phyloP scores from a whole-genome alignment of 495 filamentous ascomycete genomes.

The Penicillium coprophilum region DNA sequence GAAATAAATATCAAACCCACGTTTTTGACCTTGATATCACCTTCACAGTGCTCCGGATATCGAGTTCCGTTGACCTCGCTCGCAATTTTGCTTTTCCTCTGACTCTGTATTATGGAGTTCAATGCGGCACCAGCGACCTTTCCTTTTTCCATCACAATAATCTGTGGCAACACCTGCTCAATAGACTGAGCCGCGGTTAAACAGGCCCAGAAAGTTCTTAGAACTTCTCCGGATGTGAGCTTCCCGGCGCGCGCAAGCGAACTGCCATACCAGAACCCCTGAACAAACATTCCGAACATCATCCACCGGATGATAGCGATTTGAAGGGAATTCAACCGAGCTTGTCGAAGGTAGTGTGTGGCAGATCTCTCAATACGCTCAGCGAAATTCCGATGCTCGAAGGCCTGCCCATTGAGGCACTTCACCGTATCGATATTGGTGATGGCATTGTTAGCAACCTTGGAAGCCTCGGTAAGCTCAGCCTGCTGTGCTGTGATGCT shows the following conservation, averaged over 20 bases:
- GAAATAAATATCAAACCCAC: constrained; percentile 51
- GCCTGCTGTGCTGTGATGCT: constrained; percentile 67
- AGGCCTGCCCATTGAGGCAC: constrained; percentile 72
- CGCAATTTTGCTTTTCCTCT: constrained; percentile 18
- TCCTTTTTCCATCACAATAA: constrained; percentile 75
- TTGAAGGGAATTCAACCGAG: constrained; percentile 64
- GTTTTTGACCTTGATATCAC: constrained; percentile 68
- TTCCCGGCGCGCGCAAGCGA: constrained; percentile 56
- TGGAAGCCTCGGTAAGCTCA: constrained; percentile 69
- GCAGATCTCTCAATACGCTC: constrained; percentile 58
- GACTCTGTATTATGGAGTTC: constrained; percentile 38
- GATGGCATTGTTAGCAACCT: constrained; percentile 66
- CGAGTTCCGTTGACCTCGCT: constrained; percentile 23
- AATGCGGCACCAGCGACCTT: constrained; percentile 68
- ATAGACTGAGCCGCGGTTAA: constrained; percentile 73
- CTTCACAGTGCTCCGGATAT: constrained; percentile 49
- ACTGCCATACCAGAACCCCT: constrained; percentile 89
- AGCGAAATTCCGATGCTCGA: constrained; percentile 67
- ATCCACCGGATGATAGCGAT: constrained; percentile 70
- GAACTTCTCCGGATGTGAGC: constrained; percentile 63
- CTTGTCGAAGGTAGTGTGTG: constrained; percentile 65
- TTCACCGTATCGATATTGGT: constrained; percentile 83
- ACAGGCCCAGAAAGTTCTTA: constrained; percentile 84
- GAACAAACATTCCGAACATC: constrained; percentile 78
- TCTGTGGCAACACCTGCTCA: constrained; percentile 69